phyloP scores from a whole-genome alignment of 139 green algal species.

The Chlorella vulgaris region DNA sequence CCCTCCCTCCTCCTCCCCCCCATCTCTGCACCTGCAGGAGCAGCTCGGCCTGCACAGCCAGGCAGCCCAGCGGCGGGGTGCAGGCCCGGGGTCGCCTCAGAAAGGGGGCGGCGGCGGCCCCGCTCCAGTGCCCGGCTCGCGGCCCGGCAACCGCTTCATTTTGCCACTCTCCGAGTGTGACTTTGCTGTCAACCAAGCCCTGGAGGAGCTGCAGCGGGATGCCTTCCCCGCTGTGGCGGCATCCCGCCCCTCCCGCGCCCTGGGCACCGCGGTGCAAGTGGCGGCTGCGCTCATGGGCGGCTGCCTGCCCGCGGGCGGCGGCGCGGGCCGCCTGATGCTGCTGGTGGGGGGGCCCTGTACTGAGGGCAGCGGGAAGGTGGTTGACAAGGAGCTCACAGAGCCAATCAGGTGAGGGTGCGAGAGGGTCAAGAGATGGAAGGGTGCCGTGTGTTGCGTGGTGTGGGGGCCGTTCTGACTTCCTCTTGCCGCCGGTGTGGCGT shows the following conservation, averaged over 20 bases:
- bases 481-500: no score
- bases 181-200: constrained; percentile 84
- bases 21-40: constrained; percentile 44
- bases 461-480: neutral
- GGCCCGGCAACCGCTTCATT: constrained; percentile 63
- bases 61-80: constrained; percentile 40
- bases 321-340: constrained; percentile 83
- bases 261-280: constrained; percentile 92
- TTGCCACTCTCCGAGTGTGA: constrained; percentile 91
- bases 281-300: constrained; percentile 81
- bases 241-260: constrained; percentile 83
- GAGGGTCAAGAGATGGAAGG: neutral
- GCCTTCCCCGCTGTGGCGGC: constrained; percentile 80
- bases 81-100: constrained; percentile 1
- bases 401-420: constrained; percentile 73
- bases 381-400: constrained; percentile 85
- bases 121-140: neutral
- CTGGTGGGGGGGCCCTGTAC: constrained; percentile 95
- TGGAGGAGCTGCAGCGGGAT: constrained; percentile 92
- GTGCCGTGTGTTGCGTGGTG: neutral
- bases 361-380: constrained; percentile 86
- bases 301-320: constrained; percentile 73
- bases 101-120: neutral
- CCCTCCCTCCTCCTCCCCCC: neutral
- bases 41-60: constrained; percentile 78